These are phyloP conservation scores for Dispira parvispora DNA, from an alignment of 192 early-diverging fungal genomes.

Conservation along the genomic window DNA sequence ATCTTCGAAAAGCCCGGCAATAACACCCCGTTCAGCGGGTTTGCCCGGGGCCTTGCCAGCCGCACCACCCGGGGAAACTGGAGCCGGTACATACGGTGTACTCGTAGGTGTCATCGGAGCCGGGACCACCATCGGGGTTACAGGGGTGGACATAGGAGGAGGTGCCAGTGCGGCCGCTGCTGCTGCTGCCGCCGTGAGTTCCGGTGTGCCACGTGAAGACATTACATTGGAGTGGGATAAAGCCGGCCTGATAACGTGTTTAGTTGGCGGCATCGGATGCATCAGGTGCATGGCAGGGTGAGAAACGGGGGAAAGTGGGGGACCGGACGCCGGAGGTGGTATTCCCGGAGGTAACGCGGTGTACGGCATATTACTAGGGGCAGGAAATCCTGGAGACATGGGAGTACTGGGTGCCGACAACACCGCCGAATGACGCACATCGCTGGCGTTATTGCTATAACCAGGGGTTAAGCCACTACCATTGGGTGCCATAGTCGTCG, in stretches of 20 bases:
- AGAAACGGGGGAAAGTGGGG: not conserved
- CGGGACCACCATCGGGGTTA: not conserved
- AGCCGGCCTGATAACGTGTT: constrained; percentile 7
- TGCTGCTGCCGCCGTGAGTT: constrained; percentile 4
- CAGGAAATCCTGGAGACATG: not conserved
- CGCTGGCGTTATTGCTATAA: too few relatives aligned
- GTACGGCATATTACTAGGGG: not conserved
- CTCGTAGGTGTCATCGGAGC: not conserved
- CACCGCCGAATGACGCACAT: not conserved
- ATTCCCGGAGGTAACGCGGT: constrained; percentile 6
- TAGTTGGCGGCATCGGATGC: constrained; percentile 5
- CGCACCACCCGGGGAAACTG: not conserved
- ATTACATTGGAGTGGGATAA: too few relatives aligned
- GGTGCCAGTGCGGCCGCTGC: constrained; percentile 7
- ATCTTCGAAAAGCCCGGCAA: not conserved
- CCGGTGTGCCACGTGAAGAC: not conserved
- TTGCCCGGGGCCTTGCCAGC: not conserved
- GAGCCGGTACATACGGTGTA: not conserved
- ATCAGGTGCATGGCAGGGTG: constrained; percentile 10
- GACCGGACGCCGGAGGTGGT: not conserved
- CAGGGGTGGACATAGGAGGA: not conserved
- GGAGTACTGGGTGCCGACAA: constrained; percentile 2
- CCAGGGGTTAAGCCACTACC: not conserved
- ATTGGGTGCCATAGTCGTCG: too few relatives aligned
- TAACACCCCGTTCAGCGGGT: not conserved